A percentile compares a stretch with the other conserved stretches of the same genome.
phyloP scores from a whole-genome alignment of 345 rosid species.

The Bruguiera sexangula region DNA sequence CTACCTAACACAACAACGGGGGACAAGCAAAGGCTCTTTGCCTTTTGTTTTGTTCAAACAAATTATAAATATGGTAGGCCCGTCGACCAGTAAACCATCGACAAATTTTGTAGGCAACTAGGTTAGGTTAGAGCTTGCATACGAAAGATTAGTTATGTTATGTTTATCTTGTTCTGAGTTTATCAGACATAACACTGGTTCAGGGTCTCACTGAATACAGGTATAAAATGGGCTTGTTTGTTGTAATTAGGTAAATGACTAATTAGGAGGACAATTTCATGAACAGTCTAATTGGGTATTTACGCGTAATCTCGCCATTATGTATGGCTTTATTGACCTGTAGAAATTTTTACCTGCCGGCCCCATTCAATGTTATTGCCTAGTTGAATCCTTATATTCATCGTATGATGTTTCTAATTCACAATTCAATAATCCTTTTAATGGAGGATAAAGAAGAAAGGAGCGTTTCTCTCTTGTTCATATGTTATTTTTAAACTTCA shows the following conservation, averaged over 20 bases:
- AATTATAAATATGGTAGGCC: not conserved
- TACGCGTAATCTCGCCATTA: not conserved
- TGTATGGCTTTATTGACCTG: no score
- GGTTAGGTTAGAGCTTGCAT: not conserved
- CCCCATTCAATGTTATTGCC: no score
- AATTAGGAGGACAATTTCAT: not conserved
- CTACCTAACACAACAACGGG: not conserved
- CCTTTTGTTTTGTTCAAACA: slow-evolving; percentile 10
- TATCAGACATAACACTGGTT: not conserved
- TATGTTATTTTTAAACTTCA: no score
- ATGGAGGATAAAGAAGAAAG: no score
- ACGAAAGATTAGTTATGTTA: not conserved
- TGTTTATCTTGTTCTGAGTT: not conserved
- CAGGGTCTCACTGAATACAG: not conserved
- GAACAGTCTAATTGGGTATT: not conserved
- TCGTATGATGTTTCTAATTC: no score
- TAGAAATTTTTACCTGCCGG: no score
- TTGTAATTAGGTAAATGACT: slow-evolving; percentile 2
- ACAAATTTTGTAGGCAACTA: not conserved
- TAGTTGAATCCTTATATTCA: no score
- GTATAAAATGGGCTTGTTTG: not conserved
- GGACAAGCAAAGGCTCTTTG: slow-evolving; percentile 5
- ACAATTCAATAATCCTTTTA: no score
- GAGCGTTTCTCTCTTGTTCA: no score
- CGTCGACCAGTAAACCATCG: not conserved